Evolutionary conservation across 257 asterid species (phyloP).

Genomic region (Linaria vulgaris): DNA sequence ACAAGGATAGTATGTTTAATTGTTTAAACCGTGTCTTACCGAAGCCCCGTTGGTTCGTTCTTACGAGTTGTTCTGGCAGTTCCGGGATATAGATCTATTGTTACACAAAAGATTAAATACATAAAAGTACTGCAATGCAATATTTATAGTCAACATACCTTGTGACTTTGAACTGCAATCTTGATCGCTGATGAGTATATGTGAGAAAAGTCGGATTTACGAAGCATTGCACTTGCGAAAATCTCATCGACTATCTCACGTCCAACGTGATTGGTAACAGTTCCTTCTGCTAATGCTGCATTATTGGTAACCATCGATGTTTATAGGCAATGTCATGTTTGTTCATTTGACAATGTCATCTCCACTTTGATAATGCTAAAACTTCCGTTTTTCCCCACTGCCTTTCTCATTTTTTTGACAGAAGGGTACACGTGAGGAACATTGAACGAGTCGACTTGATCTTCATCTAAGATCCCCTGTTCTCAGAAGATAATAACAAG

Average conservation of each 20-base stretch:
- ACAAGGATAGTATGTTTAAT: too few relatives aligned
- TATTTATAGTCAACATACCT: too few relatives aligned
- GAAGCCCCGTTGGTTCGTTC: too few relatives aligned
- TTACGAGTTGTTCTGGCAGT: too few relatives aligned
- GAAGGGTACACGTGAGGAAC: slow-evolving; percentile 33
- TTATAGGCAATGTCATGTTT: background rate
- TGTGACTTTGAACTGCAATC: slow-evolving; percentile 7
- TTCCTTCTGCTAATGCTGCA: slow-evolving; percentile 29
- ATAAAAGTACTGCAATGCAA: too few relatives aligned
- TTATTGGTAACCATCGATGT: slow-evolving; percentile 26
- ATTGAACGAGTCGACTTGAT: slow-evolving; percentile 35
- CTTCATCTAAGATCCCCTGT: slow-evolving; percentile 36
- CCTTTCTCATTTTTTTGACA: slow-evolving; percentile 22
- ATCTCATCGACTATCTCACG: slow-evolving; percentile 15
- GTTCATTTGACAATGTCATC: slow-evolving; percentile 14
- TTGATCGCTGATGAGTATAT: slow-evolving; percentile 24
- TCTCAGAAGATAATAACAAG: background rate
- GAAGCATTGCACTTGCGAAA: slow-evolving; percentile 18
- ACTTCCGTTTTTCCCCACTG: slow-evolving; percentile 22
- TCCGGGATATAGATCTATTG: too few relatives aligned
- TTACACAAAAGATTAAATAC: too few relatives aligned
- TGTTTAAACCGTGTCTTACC: too few relatives aligned
- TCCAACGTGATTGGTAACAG: slow-evolving; percentile 19
- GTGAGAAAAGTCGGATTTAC: slow-evolving; percentile 9
- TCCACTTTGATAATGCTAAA: slow-evolving; percentile 28